phyloP scores from a whole-genome alignment of 192 early-diverging fungal genomes.

The Dimargaris xerosporica region DNA sequence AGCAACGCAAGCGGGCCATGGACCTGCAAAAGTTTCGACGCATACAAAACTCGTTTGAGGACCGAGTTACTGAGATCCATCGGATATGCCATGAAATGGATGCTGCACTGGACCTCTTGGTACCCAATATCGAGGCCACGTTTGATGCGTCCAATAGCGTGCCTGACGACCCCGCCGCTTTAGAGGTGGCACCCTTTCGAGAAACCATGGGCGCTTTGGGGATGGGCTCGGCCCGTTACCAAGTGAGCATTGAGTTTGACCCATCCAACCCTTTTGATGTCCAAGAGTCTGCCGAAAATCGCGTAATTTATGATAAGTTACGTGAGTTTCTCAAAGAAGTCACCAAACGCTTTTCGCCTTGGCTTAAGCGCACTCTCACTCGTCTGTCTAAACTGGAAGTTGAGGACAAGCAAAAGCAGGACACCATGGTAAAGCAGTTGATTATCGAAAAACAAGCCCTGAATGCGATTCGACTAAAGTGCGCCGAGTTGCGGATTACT shows the following conservation, averaged over 20 bases:
- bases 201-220: conserved; percentile 32
- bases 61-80: too few species aligned
- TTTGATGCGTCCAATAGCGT: neutral
- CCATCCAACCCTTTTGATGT: conserved; percentile 31
- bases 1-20: too few species aligned
- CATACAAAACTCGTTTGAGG: neutral
- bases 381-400: conserved; percentile 15
- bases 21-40: neutral
- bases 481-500: conserved; percentile 15
- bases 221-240: conserved; percentile 43
- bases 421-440: conserved; percentile 20
- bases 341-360: conserved; percentile 24
- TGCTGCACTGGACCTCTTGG: conserved; percentile 12
- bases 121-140: conserved; percentile 22
- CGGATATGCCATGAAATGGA: neutral
- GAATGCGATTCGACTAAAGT: conserved; percentile 13
- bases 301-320: conserved; percentile 36
- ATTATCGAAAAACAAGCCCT: conserved; percentile 26
- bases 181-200: conserved; percentile 10
- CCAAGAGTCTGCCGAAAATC: conserved; percentile 35
- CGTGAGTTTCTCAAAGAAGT: conserved; percentile 30
- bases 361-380: conserved; percentile 32
- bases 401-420: conserved; percentile 20
- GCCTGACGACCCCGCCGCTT: neutral
- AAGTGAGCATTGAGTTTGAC: conserved; percentile 35